Evolutionary conservation across 2,329 filamentous ascomycete species (phyloP).

Genomic region (Botrytis fragariae): DNA sequence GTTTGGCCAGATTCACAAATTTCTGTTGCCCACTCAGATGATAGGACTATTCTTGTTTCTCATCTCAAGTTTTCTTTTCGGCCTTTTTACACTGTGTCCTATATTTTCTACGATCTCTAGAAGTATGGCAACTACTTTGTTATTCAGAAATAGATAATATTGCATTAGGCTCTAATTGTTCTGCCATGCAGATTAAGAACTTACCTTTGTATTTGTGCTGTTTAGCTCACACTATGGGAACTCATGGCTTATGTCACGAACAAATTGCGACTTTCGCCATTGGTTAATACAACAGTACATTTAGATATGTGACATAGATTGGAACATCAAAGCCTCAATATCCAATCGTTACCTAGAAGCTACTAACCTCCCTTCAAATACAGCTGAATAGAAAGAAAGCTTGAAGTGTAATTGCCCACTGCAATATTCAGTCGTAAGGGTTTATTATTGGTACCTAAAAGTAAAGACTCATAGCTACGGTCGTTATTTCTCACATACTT

Average conservation of each 20-base stretch:
- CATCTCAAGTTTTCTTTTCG: background rate
- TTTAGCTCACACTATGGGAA: background rate
- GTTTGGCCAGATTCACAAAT: background rate
- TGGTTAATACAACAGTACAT: background rate
- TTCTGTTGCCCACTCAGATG: background rate
- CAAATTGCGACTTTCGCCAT: background rate
- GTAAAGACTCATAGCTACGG: background rate
- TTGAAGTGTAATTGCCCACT: too few relatives aligned
- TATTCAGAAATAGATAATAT: background rate
- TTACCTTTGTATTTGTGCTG: background rate
- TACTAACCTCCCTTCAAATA: background rate
- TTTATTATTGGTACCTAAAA: too few relatives aligned
- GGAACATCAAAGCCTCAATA: background rate
- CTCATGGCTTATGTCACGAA: background rate
- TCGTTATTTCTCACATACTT: background rate
- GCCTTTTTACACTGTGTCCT: rapidly evolving
- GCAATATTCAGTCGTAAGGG: too few relatives aligned
- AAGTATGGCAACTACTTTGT: background rate
- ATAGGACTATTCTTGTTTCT: background rate
- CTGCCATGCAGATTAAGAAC: background rate
- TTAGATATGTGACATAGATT: background rate
- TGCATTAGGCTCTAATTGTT: background rate
- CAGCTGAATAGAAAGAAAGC: background rate
- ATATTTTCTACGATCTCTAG: too few relatives aligned
- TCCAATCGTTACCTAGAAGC: background rate